Evolutionary conservation across 768 basidiomycete genomes (phyloP).

Genomic region (Suillus clintonianus): DNA sequence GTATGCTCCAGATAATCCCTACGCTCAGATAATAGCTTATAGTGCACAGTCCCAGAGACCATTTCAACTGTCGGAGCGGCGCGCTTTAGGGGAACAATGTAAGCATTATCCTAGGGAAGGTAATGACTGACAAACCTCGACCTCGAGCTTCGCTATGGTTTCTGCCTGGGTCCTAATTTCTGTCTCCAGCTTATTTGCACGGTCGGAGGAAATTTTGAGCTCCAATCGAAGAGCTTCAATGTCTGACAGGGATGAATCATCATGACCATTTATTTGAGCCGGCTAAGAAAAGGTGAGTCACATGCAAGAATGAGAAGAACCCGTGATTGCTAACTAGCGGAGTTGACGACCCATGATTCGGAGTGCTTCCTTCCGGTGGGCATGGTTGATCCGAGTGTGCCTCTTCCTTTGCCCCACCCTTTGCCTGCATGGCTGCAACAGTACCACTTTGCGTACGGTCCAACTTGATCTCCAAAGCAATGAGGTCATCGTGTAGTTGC

Average conservation of each 20-base stretch:
- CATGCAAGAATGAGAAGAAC: constrained; percentile 12
- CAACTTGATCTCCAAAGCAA: constrained; percentile 58
- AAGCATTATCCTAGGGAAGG: constrained; percentile 35
- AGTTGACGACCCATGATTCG: constrained; percentile 56
- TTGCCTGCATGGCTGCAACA: constrained; percentile 48
- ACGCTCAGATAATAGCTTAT: constrained; percentile 58
- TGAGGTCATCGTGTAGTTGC: constrained; percentile 51
- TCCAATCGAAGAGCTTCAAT: constrained; percentile 37
- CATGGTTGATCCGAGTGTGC: constrained; percentile 25
- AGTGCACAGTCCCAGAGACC: constrained; percentile 50
- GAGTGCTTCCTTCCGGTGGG: constrained; percentile 43
- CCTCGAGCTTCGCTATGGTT: constrained; percentile 44
- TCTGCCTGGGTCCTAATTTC: constrained; percentile 48
- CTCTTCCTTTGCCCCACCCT: constrained; percentile 35
- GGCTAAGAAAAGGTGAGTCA: constrained; percentile 47
- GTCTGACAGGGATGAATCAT: constrained; percentile 42
- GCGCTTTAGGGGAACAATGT: neutral
- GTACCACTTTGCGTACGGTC: constrained; percentile 62
- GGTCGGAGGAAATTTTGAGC: constrained; percentile 36
- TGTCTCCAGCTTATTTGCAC: constrained; percentile 48
- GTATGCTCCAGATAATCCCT: constrained; percentile 48
- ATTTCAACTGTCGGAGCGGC: constrained; percentile 42
- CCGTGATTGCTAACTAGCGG: constrained; percentile 69
- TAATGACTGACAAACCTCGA: constrained; percentile 41
- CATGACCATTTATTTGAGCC: constrained; percentile 39